Base-by-base conservation (phyloP, 148 eudicot genomes). In the Chenopodium quinoa region DNA sequence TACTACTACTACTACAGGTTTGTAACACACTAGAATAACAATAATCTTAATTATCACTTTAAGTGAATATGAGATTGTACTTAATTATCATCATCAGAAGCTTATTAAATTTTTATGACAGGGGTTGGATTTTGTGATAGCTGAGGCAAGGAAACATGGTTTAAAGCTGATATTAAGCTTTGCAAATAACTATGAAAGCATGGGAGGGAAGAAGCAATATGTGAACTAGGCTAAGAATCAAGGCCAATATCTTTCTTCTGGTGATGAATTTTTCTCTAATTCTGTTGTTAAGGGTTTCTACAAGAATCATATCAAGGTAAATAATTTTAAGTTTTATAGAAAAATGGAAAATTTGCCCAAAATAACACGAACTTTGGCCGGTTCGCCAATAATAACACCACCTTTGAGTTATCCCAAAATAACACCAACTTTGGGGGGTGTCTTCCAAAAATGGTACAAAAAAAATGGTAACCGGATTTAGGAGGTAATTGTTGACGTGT, bases 71-170 rank as follows among this genome's bases (percentile, higher is more conserved):
- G 37, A 13, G 34, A 27, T 68, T 31, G n/a, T n/a, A n/a, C n/a
- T n/a, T n/a, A n/a, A n/a, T n/a, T n/a, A n/a, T n/a, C n/a, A n/a
- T n/a, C n/a, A n/a, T n/a, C n/a, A n/a, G n/a, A n/a, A n/a, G n/a
- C n/a, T 47, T 47, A 48, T 48, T 10, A 9, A 48, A 20, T 62
- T 22, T 62, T 20, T 22, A 22, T 71, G 44, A 29, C 72, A 95
- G 99, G 99, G 97, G 71, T 81, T 96, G 86, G 99, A 96, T 92
- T 96, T 93, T 91, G 99, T 96, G 31, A 81, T 96, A 31, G 92
- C 93, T 31, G 99, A 96, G 83, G 99, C 99, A 1, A 89, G 92
- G 70, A 96, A 90, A 80, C 91, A 89, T 87, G 97, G 95, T 25
- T 90, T 96, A 71, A 93, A 89, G 87, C 86, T 96, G 75, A 86